These are phyloP conservation scores for Crucihimalaya himalaica DNA, from an alignment of 345 rosid species.

Conservation along the genomic window DNA sequence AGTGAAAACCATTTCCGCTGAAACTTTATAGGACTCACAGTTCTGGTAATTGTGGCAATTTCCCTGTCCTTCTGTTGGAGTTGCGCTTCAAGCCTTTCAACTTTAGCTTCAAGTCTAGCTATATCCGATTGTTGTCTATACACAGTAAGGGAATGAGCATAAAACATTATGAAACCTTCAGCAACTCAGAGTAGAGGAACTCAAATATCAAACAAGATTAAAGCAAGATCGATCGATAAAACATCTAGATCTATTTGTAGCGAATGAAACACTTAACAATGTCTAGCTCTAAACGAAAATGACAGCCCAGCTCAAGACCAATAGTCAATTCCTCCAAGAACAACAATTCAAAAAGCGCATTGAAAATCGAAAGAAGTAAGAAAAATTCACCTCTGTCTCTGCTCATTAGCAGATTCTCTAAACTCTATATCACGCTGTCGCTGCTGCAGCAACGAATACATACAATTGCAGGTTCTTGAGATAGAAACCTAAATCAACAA, in stretches of 20 bases:
- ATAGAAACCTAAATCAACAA: constrained; percentile 66
- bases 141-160: not conserved
- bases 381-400: constrained; percentile 69
- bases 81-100: constrained; percentile 87
- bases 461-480: constrained; percentile 93
- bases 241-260: not conserved
- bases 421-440: constrained; percentile 90
- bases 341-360: not conserved
- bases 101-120: constrained; percentile 89
- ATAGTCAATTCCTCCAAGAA: not conserved
- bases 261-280: constrained; percentile 14
- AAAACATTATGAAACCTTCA: not conserved
- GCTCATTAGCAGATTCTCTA: constrained; percentile 92
- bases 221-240: not conserved
- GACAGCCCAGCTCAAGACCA: not conserved
- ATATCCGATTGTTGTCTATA: constrained; percentile 77
- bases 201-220: not conserved
- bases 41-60: constrained; percentile 90
- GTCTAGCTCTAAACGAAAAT: not conserved
- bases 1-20: not conserved
- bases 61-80: constrained; percentile 90
- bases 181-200: not conserved
- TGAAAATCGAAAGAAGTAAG: not conserved
- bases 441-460: constrained; percentile 84
- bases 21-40: constrained; percentile 51